These are phyloP conservation scores for Cladosporium sp. DNA, from an alignment of 2,329 filamentous ascomycete species.

Conservation along the genomic window DNA sequence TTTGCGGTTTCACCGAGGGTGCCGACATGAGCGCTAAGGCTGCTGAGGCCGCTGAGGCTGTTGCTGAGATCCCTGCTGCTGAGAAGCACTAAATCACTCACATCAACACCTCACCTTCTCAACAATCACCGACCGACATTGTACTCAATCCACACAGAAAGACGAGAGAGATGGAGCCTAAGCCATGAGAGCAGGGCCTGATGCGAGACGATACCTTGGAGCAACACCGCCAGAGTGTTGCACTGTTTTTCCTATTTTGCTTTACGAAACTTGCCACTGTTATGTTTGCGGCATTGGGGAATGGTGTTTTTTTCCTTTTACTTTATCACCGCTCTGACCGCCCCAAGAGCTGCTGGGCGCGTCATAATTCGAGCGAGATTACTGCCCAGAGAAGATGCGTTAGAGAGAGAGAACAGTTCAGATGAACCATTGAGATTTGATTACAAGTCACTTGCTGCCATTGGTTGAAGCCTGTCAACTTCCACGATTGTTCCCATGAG, in stretches of 20 bases:
- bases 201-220: slow-evolving; percentile 21
- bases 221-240: slow-evolving; percentile 17
- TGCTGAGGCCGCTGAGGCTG: slow-evolving; percentile 35
- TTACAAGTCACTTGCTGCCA: background rate
- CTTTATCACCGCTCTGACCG: background rate
- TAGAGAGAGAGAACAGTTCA: slow-evolving; percentile 5
- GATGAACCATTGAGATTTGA: slow-evolving; percentile 4
- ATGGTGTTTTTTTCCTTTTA: slow-evolving; percentile 14
- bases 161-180: slow-evolving; percentile 1
- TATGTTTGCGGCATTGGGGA: slow-evolving; percentile 21
- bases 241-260: slow-evolving; percentile 9
- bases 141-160: slow-evolving; percentile 6
- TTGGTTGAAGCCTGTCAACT: background rate
- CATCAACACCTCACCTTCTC: background rate
- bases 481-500: background rate
- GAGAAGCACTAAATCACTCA: slow-evolving; percentile 13
- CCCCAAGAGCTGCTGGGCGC: background rate
- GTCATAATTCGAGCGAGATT: slow-evolving; percentile 58
- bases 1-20: slow-evolving; percentile 54
- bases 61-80: slow-evolving; percentile 31
- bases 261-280: slow-evolving; percentile 15
- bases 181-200: background rate
- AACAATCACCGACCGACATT: background rate
- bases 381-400: background rate
- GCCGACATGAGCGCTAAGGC: slow-evolving; percentile 48